phyloP scores from a whole-genome alignment of 1,139 yeast genomes.

The Saccharomycopsis hybrid region DNA sequence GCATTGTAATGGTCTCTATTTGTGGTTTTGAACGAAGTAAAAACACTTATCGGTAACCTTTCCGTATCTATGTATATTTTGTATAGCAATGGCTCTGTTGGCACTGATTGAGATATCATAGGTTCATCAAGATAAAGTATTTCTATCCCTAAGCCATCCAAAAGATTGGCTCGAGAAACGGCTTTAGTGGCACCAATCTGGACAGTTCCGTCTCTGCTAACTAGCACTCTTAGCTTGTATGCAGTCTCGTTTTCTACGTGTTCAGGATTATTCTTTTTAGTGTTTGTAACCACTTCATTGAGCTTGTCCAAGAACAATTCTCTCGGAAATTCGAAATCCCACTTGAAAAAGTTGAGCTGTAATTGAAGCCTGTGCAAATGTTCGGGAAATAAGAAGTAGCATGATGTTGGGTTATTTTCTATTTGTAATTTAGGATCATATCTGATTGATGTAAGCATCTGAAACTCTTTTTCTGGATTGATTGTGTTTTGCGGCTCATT shows the following conservation, averaged over 20 bases:
- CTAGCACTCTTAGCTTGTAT: constrained; percentile 54
- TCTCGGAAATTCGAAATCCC: constrained; percentile 39
- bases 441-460: constrained; percentile 60
- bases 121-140: background rate
- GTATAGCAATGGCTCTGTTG: constrained; percentile 33
- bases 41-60: constrained; percentile 55
- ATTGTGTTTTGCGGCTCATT: background rate
- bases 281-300: constrained; percentile 3
- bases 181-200: constrained; percentile 45
- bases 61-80: constrained; percentile 56
- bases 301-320: constrained; percentile 40
- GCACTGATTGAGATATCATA: background rate
- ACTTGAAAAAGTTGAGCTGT: constrained; percentile 49
- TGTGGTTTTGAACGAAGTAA: constrained; percentile 88
- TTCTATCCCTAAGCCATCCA: constrained; percentile 35
- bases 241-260: constrained; percentile 31
- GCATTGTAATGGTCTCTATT: constrained; percentile 53
- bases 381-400: constrained; percentile 57
- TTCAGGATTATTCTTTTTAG: constrained; percentile 33
- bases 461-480: constrained; percentile 31
- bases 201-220: constrained; percentile 43
- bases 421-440: constrained; percentile 53
- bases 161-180: constrained; percentile 33
- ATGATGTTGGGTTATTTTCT: constrained; percentile 17
- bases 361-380: constrained; percentile 57